Evolutionary conservation across 208 protist genomes (phyloP).

Genomic region (Crithidia fasciculata): DNA sequence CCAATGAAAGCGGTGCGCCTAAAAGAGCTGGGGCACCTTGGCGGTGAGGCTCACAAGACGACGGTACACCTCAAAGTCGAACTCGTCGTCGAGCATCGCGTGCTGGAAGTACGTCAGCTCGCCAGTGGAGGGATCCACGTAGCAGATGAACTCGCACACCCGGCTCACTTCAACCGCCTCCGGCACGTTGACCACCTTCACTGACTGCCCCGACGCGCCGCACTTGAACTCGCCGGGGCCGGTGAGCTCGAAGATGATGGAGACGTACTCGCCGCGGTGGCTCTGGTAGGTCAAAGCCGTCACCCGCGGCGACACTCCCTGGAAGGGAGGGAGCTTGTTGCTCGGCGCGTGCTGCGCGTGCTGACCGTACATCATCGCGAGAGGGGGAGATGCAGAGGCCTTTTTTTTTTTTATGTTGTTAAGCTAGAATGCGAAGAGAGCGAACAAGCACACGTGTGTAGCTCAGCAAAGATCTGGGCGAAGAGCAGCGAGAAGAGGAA

Average conservation of each 20-base stretch:
- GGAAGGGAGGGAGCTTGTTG: conserved; percentile 73
- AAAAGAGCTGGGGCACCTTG: conserved; percentile 90
- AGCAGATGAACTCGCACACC: conserved; percentile 92
- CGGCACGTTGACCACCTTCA: conserved; percentile 74
- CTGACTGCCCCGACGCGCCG: conserved; percentile 60
- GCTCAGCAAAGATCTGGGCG: background rate
- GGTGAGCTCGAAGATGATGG: conserved; percentile 80
- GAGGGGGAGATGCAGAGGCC: background rate
- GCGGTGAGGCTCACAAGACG: conserved; percentile 74
- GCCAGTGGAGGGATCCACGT: conserved; percentile 80
- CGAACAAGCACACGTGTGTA: background rate
- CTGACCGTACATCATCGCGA: conserved; percentile 30
- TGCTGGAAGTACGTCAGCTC: conserved; percentile 84
- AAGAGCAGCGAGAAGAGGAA: background rate
- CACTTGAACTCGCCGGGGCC: conserved; percentile 79
- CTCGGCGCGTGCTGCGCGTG: conserved; percentile 18
- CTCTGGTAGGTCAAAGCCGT: conserved; percentile 64
- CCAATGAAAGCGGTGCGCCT: conserved; percentile 1
- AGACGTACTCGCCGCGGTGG: conserved; percentile 87
- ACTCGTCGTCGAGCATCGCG: conserved; percentile 90
- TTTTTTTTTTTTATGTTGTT: background rate
- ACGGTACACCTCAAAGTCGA: conserved; percentile 90
- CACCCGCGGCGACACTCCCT: conserved; percentile 85
- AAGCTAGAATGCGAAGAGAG: background rate
- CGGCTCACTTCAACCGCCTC: conserved; percentile 77